These are phyloP conservation scores for Parmales sp. DNA, from an alignment of 108 stramenopile genomes.

Conservation along the genomic window DNA sequence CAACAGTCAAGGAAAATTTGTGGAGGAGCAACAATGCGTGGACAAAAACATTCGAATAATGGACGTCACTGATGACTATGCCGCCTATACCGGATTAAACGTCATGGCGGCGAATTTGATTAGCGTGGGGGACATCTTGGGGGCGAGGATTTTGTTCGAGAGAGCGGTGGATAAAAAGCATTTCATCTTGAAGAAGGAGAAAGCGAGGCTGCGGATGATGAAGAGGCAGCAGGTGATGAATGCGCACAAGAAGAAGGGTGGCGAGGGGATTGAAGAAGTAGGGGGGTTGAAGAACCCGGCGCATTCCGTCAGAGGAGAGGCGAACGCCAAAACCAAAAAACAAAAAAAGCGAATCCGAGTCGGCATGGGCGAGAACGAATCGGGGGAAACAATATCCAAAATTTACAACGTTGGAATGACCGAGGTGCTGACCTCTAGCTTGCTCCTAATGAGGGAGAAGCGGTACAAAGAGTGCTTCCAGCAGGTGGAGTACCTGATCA, in stretches of 20 bases:
- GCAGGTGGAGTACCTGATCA: background rate
- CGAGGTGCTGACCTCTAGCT: too few relatives aligned
- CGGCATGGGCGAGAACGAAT: too few relatives aligned
- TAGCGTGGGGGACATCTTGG: background rate
- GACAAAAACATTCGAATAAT: background rate
- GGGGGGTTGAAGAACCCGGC: too few relatives aligned
- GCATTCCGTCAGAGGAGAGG: background rate
- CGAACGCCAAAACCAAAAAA: background rate
- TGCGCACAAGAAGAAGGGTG: background rate
- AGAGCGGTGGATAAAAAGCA: background rate
- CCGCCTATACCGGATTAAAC: background rate
- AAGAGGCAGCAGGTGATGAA: background rate
- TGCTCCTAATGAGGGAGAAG: background rate
- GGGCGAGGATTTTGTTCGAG: background rate
- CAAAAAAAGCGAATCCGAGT: background rate
- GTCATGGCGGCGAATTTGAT: too few relatives aligned
- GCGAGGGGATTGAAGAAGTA: constrained; percentile 1
- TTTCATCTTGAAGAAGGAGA: background rate
- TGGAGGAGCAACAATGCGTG: background rate
- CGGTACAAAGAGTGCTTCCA: background rate
- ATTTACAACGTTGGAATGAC: too few relatives aligned
- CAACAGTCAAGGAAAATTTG: background rate
- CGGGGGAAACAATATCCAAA: too few relatives aligned
- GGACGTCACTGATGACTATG: background rate
- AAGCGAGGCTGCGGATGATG: background rate